A percentile compares a stretch with the other conserved stretches of the same genome.
phyloP scores from a whole-genome alignment of 2,329 filamentous ascomycete genomes.

The Trichoderma harzianum region DNA sequence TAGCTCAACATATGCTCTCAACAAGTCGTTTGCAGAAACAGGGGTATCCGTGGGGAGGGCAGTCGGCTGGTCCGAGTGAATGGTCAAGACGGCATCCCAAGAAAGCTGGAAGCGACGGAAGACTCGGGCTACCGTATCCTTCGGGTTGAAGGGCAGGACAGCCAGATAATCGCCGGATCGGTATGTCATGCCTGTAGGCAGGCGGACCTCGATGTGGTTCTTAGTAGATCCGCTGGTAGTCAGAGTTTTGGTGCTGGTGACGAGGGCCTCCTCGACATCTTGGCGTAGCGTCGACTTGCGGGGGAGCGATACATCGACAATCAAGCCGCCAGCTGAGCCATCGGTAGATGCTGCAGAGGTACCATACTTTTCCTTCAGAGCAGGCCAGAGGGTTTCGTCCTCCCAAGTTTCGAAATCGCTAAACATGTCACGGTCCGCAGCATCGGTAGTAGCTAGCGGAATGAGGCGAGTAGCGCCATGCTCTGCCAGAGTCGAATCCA shows the following conservation, averaged over 20 bases:
- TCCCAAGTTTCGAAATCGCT: constrained; percentile 66
- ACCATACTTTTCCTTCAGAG: constrained; percentile 45
- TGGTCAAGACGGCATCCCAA: constrained; percentile 65
- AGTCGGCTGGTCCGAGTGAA: constrained; percentile 50
- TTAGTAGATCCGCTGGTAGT: constrained; percentile 54
- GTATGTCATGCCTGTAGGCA: constrained; percentile 65
- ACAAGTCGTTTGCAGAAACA: constrained; percentile 59
- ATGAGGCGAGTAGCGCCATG: constrained; percentile 35
- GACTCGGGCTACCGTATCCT: constrained; percentile 57
- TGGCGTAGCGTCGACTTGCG: constrained; percentile 58
- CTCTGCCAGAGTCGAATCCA: constrained; percentile 51
- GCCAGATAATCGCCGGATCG: constrained; percentile 74
- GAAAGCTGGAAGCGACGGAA: constrained; percentile 64
- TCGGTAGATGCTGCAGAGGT: constrained; percentile 29
- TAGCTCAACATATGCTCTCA: constrained; percentile 70
- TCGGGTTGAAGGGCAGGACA: constrained; percentile 67
- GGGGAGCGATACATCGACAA: constrained; percentile 50
- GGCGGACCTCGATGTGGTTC: constrained; percentile 62
- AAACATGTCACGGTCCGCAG: constrained; percentile 62
- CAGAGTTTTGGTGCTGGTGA: constrained; percentile 51
- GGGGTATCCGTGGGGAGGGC: constrained; percentile 53
- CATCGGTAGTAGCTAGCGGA: constrained; percentile 57
- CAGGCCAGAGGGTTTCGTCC: constrained; percentile 51
- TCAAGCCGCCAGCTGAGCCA: constrained; percentile 26
- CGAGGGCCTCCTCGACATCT: constrained; percentile 59